Evolutionary conservation across 2,329 filamentous ascomycete genomes (phyloP), one percentile per base, ranked within the genome.

Genomic region (Sporothrix protearum): DNA sequence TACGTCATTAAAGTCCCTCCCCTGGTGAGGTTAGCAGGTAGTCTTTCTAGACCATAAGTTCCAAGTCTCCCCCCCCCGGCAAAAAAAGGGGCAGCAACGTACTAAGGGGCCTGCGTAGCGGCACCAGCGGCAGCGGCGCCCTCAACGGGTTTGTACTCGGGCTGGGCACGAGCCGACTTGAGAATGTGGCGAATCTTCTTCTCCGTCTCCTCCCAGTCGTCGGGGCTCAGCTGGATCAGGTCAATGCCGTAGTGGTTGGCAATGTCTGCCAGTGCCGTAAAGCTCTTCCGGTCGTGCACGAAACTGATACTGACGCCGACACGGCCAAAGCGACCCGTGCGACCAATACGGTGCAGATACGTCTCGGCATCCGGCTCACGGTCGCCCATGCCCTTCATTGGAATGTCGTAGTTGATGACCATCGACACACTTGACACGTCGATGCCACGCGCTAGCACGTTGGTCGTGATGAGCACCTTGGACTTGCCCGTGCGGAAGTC

Each of bases 381-480:
- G 76, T 98, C 94, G 22, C 91, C 89, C 42, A 86, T 77, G 53
- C 91, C 90, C 78, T 91, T 91, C 84, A 91, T 92, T 30, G 91
- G 91, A 72, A 93, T 91, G 76, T 93, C 91, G 82, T 99, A 99
- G 85, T 99, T 99, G 85, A 99, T 94, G 70, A 99, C 96, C 91
- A 99, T 96, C 10, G 94, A 97, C 16, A 99, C 96, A 36, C 83
- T 96, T 81, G 79, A 98, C 84, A 89, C 88, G 78, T 99, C 96
- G 77, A 99, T 98, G 79, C 96, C 96, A 78, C 96, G 94, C 9
- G 96, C 92, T 72, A 99, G 87, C 49, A 99, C 94, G 78, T 99
- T 99, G 76, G 96, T 99, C 1, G 96, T 96, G 78, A 99, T 97
- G 74, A 99, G 90, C 9, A 99, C 96, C 84, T 99, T 99, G 78